Percentiles rank a stretch among this genome's conserved stretches.
Evolutionary conservation across 2,329 filamentous ascomycete species (phyloP).

Genomic region (Ophiostoma sp.): DNA sequence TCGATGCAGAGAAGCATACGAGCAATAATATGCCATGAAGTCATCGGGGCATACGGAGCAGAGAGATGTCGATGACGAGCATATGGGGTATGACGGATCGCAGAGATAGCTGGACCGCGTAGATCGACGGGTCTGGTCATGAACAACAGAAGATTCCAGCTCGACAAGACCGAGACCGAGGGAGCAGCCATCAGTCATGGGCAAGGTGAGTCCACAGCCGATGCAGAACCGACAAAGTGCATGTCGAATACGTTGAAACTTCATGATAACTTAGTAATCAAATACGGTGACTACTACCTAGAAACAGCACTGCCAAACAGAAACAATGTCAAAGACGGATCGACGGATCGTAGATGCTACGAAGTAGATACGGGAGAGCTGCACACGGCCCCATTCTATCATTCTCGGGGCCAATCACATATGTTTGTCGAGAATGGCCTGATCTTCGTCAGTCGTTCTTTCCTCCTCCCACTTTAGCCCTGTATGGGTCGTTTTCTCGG

Average conservation of each 20-base stretch:
- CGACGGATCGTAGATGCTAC: background rate
- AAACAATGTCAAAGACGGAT: too few species aligned
- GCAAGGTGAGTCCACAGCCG: background rate
- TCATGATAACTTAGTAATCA: background rate
- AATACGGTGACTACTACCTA: background rate
- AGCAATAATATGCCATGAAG: background rate
- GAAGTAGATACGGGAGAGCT: background rate
- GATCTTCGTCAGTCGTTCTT: conserved; percentile 20
- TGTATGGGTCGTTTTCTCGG: conserved; percentile 23
- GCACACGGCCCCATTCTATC: background rate
- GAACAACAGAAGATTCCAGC: background rate
- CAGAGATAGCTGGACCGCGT: background rate
- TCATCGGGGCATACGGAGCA: background rate
- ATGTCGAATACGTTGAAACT: background rate
- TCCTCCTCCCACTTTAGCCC: conserved; percentile 18
- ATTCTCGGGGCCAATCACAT: background rate
- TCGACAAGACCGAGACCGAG: background rate
- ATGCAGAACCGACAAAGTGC: background rate
- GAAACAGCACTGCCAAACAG: too few species aligned
- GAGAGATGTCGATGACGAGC: background rate
- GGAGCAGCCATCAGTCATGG: background rate
- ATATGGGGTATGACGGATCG: background rate
- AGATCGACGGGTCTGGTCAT: conserved; percentile 1
- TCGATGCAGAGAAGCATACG: too few species aligned
- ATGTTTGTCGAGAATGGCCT: conserved; percentile 18